Evolutionary conservation across 768 basidiomycete species (phyloP), one percentile per base, ranked within the genome.

Genomic region (Thelephora ganbajun): DNA sequence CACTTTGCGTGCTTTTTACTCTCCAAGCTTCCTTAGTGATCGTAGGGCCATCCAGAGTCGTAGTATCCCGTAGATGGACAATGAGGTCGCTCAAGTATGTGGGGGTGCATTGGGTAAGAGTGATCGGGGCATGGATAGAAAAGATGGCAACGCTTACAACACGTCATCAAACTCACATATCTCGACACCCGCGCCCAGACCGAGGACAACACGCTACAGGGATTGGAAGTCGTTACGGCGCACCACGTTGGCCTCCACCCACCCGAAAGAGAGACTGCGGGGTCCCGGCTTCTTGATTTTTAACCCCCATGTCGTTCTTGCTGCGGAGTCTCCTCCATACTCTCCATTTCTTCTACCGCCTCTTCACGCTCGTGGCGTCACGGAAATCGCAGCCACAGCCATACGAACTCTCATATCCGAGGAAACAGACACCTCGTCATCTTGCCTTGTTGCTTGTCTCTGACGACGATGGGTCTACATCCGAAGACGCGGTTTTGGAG

Each of bases 381-480:
- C 67, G 68, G 56, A 63, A 63, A 53, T 66, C 61, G 50, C 51
- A 62, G 45, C 35, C 22, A n/a, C 9, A 55, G 23, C 80, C 83
- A 16, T 65, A 62, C 48, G 67, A 74, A 46, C 66, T 85, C 12
- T 54, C 58, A 20, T 66, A 73, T n/a, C 53, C 60, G 20, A 78
- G 83, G 30, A 70, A 60, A 53, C 76, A 79, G 56, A 56, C 72
- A 43, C 86, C 86, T 2, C 65, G 65, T 44, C 84, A 88, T 55
- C 67, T 89, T 33, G 80, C 81, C 19, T 54, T 89, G 39, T 60
- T 81, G 46, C 70, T 89, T 43, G 70, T 75, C 11, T 60, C 69
- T n/a, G 65, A 73, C 48, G 54, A 68, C 16, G 58, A 60, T 6
- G 30, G 43, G 6, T 41, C 3, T 14, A 55, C 59, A n/a, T 56